Evolutionary conservation across 83 land plant species (phyloP), one percentile per base, ranked within the genome.

Genomic region (Thuja plicata): DNA sequence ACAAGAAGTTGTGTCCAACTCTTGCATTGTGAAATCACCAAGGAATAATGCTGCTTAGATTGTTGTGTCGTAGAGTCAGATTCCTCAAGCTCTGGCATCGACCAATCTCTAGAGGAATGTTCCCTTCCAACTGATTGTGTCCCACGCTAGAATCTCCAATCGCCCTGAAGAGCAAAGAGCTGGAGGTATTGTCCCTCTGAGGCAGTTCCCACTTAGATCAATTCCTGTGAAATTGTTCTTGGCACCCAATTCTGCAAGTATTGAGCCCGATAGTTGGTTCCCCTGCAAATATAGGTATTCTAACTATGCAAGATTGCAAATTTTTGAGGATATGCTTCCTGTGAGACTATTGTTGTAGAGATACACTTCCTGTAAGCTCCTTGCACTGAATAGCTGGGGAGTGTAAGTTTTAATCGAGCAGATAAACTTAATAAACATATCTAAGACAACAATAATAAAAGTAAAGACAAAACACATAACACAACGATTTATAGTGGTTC

Each of bases 171-270:
- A 86, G 89, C 96, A 92, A 15, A 95, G 86, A 32, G 82, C 52
- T 8, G 89, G 89, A 9, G 98, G 98, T 21, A 96, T 94, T 43
- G 62, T 79, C 40, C 98, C 98, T 0, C 91, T 87, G 87, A 96
- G 91, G 7, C 82, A 88, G 71, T 95, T 96, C 85, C 88, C 88
- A 0, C 94, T 93, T 17, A 96, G 88, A 70, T 96, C 95, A 66
- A 96, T 57, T 57, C 88, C 78, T 9, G 35, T 62, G 74, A 92
- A 89, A 54, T 90, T 90, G 30, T 91, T 93, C 32, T 92, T 89
- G 85, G 94, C 88, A 1, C 95, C 97, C 78, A 96, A 62, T 86
- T 87, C 40, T 54, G 73, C 88, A n/a, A 97, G 98, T 82, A 96
- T 91, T 34, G 87, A 81, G 32, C 98, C 98, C n/a, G 90, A 86